Evolutionary conservation across 805 yeast species (phyloP), one percentile per base, ranked within the genome.

Genomic region (Naumovozyma baii): DNA sequence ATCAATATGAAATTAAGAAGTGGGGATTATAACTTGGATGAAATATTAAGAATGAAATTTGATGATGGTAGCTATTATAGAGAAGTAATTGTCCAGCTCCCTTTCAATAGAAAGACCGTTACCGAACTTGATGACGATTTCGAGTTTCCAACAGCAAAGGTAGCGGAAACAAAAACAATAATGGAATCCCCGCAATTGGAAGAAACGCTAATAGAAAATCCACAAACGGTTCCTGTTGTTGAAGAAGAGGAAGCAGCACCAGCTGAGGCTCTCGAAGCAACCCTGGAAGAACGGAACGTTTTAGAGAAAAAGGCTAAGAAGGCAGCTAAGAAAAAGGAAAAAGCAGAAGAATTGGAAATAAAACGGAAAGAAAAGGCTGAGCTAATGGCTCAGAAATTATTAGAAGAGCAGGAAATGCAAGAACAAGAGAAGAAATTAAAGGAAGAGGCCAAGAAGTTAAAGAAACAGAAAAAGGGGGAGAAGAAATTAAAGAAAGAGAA

Each of bases 51-150:
- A 8, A 40, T 53, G 36, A 51, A 44, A 17, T 49, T 41, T 31
- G 35, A 31, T 4, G 59, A 55, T 25, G 59, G 55, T 3, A 46
- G 55, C 16, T 50, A 45, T 26, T 59, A 55, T 40, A 57, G 45
- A 15, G 57, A 53, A 36, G 47, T 50, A 3, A 40, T 40, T 8
- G 55, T 55, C 10, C 50, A 51, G 16, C 45, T 59, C 3, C 63
- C 64, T 3, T 41, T 51, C 13, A 46, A 52, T 18, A 43, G 49
- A 36, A 39, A 39, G 17, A 40, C 34, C 16, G 37, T 39, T 18
- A 49, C 41, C 18, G 43, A 40, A 17, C 30, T 48, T 10, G 47
- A 44, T 26, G 15, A 20, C 8, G 3, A 18, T 22, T 37, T 34
- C 34, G 19, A 30, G 2, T 15, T 40, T 26, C 43, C 43, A 14